Evolutionary conservation across 345 rosid species (phyloP), one percentile per base, ranked within the genome.

Genomic region (Brassica incana): DNA sequence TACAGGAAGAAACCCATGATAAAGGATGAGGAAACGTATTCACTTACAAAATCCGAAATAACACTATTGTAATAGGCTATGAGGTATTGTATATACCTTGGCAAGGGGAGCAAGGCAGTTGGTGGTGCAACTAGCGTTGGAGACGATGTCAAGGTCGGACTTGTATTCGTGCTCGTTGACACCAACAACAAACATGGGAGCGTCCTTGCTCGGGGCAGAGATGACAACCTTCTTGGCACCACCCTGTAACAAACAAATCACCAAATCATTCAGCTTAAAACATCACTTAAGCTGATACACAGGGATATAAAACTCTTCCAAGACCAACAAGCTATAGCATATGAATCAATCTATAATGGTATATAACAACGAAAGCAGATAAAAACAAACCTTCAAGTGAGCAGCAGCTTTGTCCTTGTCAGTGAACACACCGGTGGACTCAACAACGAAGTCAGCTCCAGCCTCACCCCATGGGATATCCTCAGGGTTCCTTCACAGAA

Each of bases 51-150:
- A 7, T 52, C 9, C 1, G 0, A 54, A 54, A 66, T n/a, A 45
- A 35, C 58, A n/a, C 36, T 1, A 15, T 4, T 16, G 2, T 18
- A 0, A 3, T 2, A 36, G 56, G n/a, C 16, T 0, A 1, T 5
- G 67, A 63, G 30, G 0, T 23, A 14, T 12, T 2, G 18, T 18
- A 18, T 27, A 1, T 2, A 90, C 98, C 94, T 95, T 95, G 77
- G 99, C 99, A 80, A 94, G 88, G 69, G 95, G 90, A 68, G 98
- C 98, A 72, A 94, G 97, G 64, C 97, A 94, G 88, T 94, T 92
- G 83, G 98, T 92, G 29, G 97, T 94, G 90, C 98, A 94, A 68
- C 98, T 94, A 50, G 97, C 97, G 80, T 94, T 94, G 81, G 98
- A 94, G 58, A 94, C 96, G 69, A 94, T 83, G 81, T 81, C 9